Conservation (phyloP, 2,329 filamentous ascomycete genomes). For the Coniochaeta sp. region DNA sequence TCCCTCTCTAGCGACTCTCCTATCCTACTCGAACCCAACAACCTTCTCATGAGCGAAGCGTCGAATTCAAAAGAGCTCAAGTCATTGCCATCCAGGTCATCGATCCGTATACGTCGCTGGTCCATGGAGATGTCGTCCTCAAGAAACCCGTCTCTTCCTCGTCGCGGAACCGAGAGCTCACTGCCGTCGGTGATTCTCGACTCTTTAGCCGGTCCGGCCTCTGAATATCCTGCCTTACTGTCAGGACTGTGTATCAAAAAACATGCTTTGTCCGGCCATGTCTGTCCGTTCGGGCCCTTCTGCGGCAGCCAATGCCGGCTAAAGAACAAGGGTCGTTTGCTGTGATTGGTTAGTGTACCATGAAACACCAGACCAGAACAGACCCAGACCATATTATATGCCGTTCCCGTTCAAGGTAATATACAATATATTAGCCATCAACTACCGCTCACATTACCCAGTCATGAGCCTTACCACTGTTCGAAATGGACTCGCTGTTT, state of each 20-base stretch:
- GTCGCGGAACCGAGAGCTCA: too few species aligned
- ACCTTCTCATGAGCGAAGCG: too few species aligned
- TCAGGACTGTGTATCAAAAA: too few species aligned
- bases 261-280: too few species aligned
- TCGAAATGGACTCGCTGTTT: background rate
- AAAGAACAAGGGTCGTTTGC: background rate
- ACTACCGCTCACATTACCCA: conserved; percentile 12
- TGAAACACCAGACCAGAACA: background rate
- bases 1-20: too few species aligned
- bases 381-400: background rate
- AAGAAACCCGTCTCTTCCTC: background rate
- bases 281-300: background rate
- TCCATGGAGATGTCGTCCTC: background rate
- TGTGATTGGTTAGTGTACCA: background rate
- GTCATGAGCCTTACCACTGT: background rate
- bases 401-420: conserved; percentile 12
- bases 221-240: background rate
- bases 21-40: too few species aligned
- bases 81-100: too few species aligned
- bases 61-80: too few species aligned
- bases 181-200: background rate
- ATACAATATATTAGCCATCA: conserved; percentile 17
- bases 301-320: background rate
- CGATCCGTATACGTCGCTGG: too few species aligned
- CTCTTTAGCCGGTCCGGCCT: background rate